Evolutionary conservation across 148 eudicot genomes (phyloP).

Genomic region (Rhododendron henanense): DNA sequence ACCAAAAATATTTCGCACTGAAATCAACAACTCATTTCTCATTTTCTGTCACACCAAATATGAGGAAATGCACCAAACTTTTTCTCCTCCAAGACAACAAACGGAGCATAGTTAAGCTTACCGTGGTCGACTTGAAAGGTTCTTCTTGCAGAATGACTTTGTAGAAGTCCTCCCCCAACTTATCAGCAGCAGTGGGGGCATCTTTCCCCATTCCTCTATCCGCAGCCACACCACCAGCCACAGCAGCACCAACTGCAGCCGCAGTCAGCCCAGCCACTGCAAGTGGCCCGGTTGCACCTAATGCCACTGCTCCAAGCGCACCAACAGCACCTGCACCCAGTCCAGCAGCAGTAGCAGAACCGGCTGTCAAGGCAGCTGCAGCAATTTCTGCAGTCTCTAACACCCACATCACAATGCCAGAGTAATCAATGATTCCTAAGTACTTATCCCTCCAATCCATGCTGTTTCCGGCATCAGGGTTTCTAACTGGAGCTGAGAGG

Average conservation of each 20-base stretch:
- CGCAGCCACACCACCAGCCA: conserved; percentile 69
- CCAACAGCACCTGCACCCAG: conserved; percentile 88
- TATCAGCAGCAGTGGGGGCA: conserved; percentile 68
- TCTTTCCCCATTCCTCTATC: conserved; percentile 68
- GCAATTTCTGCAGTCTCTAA: conserved; percentile 77
- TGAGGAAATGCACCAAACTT: background rate
- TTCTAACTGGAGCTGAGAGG: conserved; percentile 75
- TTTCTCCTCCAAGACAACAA: background rate
- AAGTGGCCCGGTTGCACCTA: conserved; percentile 79
- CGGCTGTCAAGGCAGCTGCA: conserved; percentile 76
- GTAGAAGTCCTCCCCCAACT: conserved; percentile 83
- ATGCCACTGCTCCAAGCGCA: conserved; percentile 63
- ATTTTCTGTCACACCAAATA: background rate
- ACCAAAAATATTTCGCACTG: background rate
- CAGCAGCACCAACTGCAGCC: conserved; percentile 90
- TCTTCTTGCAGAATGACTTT: conserved; percentile 84
- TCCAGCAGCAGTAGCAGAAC: conserved; percentile 82
- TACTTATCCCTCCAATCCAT: conserved; percentile 71
- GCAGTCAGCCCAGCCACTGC: conserved; percentile 70
- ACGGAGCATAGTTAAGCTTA: conserved; percentile 17
- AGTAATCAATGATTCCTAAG: conserved; percentile 77
- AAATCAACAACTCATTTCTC: background rate
- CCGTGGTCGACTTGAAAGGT: conserved; percentile 88
- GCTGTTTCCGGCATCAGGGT: conserved; percentile 42
- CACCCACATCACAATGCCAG: conserved; percentile 83